Base-by-base conservation (phyloP, 192 early-diverging fungal genomes). In the Oehlia diaphana region DNA sequence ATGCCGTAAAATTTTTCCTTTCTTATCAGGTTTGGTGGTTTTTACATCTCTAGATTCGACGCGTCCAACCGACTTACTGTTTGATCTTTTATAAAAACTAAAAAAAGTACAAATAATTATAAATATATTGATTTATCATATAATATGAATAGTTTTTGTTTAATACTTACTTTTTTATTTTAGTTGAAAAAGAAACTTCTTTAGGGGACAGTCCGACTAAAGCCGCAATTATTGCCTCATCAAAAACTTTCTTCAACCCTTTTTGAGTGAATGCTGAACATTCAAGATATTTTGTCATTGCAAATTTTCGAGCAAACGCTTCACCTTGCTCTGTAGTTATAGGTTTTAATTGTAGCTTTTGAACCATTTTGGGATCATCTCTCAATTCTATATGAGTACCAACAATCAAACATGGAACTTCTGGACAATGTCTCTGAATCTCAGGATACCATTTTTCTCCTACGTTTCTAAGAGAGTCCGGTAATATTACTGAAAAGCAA, bases 171-270 rank as follows among this genome's bases (percentile, higher is more conserved):
- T 47, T 47, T 47, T 47, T 47, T 26, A 63, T 19, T 63, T 26
- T 63, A 21, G 2, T 73, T 47, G 90, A 96, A 80, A 98, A 86
- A 50, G 96, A 64, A 76, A 89, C 80, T 86, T 95, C 96, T 89
- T 94, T 94, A 31, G 89, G 89, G 79, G 90, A 89, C 83, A 95
- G 96, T 23, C 95, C 96, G 81, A 95, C 95, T 63, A 99, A 84
- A 19, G 97, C 97, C 28, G 96, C 96, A n/a, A 98, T 95, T 79
- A 99, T 99, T 19, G 97, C 97, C 85, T 99, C 97, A 82, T 98
- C 93, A 86, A 93, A 99, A 49, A 96, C 96, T 81, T 98, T 98
- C 88, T 98, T 98, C 76, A 98, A 85, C 8, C 96, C 95, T 83
- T 91, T 93, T 82, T 98, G 96, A 71, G 95, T 96, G 79, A 96